Conservation (phyloP, 306 rosid species). For the Crotalaria pallida region DNA sequence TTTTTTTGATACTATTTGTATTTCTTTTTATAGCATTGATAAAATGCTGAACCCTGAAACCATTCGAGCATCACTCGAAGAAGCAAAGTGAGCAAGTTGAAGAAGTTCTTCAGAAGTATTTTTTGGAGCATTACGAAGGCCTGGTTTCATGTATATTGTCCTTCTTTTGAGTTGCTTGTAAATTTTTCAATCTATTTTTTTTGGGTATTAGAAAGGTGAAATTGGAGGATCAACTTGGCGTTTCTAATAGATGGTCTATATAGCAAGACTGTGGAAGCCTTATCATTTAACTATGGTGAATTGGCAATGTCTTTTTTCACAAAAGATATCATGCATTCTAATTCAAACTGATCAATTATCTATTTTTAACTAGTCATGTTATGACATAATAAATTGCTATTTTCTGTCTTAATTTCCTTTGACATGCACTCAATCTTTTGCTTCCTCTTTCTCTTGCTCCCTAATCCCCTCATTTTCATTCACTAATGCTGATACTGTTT, state of each 20-base stretch:
- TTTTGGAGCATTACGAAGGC: neutral
- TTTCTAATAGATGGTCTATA: neutral
- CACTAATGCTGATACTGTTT: too few species aligned
- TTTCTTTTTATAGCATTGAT: conserved; percentile 44
- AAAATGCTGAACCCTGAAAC: conserved; percentile 35
- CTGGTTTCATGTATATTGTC: neutral
- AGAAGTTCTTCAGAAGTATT: neutral
- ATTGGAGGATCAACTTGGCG: neutral
- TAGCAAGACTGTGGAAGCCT: neutral
- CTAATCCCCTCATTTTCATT: neutral
- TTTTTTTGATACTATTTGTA: neutral
- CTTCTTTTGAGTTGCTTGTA: neutral
- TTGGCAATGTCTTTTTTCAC: neutral
- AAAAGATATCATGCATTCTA: neutral
- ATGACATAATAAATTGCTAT: neutral
- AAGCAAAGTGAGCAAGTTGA: conserved; percentile 41
- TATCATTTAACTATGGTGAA: too few species aligned
- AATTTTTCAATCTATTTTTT: neutral
- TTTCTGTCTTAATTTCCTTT: neutral
- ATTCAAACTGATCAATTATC: neutral
- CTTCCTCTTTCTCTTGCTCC: neutral
- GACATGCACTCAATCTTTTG: neutral
- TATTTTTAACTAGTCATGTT: neutral
- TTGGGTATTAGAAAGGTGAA: neutral
- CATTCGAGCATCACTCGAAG: conserved; percentile 51